A percentile compares a stretch with the other conserved stretches of the same genome.
Evolutionary conservation across 768 basidiomycete genomes (phyloP).

Genomic region (Leccinellum albellum): DNA sequence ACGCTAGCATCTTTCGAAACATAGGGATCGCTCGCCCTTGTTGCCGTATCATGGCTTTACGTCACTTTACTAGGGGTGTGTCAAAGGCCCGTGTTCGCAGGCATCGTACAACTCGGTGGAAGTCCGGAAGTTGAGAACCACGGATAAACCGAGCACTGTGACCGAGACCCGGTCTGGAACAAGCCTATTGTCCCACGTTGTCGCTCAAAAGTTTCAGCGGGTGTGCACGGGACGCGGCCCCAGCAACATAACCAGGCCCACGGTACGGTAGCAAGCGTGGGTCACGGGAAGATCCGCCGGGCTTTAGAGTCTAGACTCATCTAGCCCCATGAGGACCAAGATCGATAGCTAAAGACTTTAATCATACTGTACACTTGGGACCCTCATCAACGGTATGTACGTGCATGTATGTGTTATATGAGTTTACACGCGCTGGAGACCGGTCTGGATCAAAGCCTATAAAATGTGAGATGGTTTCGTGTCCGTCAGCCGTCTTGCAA

Average conservation of each 20-base stretch:
- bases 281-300: background rate
- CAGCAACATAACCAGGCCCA: background rate
- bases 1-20: conserved; percentile 23
- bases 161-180: background rate
- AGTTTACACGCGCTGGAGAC: background rate
- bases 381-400: background rate
- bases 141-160: background rate
- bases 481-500: background rate
- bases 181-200: background rate
- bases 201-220: background rate
- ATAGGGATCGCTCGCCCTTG: background rate
- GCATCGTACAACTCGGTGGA: background rate
- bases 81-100: background rate
- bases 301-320: background rate
- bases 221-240: too few relatives aligned
- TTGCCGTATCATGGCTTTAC: background rate
- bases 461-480: background rate
- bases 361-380: too few relatives aligned
- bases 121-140: background rate
- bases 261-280: background rate
- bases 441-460: background rate
- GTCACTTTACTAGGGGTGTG: background rate
- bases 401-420: background rate
- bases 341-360: background rate
- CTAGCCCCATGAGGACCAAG: background rate